Evolutionary conservation across 495 filamentous ascomycete species (phyloP), one percentile per base, ranked within the genome.

Genomic region (Hypoxylon perforatum): DNA sequence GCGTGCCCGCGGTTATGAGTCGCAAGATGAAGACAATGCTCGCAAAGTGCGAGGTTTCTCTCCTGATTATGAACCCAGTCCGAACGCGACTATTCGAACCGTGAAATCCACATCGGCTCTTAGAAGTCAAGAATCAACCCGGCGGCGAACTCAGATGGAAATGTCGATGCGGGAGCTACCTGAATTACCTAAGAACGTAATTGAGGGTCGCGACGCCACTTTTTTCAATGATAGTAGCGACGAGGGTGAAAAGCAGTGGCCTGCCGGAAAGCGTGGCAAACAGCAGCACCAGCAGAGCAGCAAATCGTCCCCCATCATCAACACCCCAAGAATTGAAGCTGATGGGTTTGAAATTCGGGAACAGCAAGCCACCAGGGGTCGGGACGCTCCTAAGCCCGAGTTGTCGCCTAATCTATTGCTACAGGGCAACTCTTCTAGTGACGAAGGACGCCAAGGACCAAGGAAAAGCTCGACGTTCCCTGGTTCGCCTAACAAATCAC

Each of bases 61-160:
- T n/a, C 85, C 87, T 0, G 87, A 86, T 42, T 89, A 89, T 62
- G 83, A 86, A 41, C 87, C 87, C 1, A 84, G 84, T 59, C 80
- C 83, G 4, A 83, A 79, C 72, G 86, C 87, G 42, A 85, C 85
- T 19, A 87, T 89, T 15, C 81, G 87, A 51, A 70, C 81, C 5
- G 82, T 88, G n/a, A 76, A 80, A 67, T 75, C 72, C 52, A 75
- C 72, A 2, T 75, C 72, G 50, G 72, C 72, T n/a, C 64, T 75
- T 9, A 70, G 71, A 52, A 66, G 36, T 25, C 67, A 73, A 11
- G 67, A 67, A 19, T 64, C 70, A 25, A 36, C 59, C 48, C 72
- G 65, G 53, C 67, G 68, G 44, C 56, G 65, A 30, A 70, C 59
- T 6, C 62, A 70, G 19, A 65, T 65, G 25, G 66, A 75, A 28